Evolutionary conservation across 306 rosid species (phyloP).

Genomic region (Dryas drummondii): DNA sequence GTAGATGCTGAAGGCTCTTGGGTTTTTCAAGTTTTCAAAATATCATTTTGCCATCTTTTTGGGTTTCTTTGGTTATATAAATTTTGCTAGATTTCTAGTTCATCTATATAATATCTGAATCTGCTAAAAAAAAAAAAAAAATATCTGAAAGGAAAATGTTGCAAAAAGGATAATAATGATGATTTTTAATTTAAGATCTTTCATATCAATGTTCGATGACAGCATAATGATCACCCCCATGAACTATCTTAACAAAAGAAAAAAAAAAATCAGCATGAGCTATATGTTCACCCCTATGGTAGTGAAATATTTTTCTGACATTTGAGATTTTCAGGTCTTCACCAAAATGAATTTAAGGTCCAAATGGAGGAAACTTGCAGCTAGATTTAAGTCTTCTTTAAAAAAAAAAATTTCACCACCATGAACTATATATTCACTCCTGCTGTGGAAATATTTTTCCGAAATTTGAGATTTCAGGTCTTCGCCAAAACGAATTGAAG

Average conservation of each 20-base stretch:
- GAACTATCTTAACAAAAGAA: neutral
- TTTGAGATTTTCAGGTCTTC: constrained; percentile 73
- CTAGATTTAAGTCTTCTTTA: constrained; percentile 61
- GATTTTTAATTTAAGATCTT: neutral
- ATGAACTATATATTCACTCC: neutral
- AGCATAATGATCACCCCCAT: neutral
- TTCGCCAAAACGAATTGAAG: constrained; percentile 93
- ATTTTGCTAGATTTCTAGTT: neutral
- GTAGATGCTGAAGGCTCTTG: neutral
- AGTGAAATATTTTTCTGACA: constrained; percentile 17
- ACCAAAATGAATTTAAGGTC: constrained; percentile 94
- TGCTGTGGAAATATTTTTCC: constrained; percentile 4
- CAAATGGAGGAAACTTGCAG: constrained; percentile 81
- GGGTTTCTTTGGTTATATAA: neutral
- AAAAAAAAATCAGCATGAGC: neutral
- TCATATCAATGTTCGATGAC: neutral
- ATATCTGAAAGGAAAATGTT: neutral
- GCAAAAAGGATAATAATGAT: neutral
- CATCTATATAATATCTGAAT: neutral
- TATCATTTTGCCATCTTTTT: neutral
- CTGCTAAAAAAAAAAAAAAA: too few relatives aligned
- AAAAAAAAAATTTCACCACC: neutral
- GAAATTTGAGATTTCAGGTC: constrained; percentile 62
- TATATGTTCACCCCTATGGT: neutral
- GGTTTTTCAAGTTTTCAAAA: neutral